Evolutionary conservation across 169 alveolate species (phyloP), one percentile per base, ranked within the genome.

Genomic region (Eimeria necatrix): DNA sequence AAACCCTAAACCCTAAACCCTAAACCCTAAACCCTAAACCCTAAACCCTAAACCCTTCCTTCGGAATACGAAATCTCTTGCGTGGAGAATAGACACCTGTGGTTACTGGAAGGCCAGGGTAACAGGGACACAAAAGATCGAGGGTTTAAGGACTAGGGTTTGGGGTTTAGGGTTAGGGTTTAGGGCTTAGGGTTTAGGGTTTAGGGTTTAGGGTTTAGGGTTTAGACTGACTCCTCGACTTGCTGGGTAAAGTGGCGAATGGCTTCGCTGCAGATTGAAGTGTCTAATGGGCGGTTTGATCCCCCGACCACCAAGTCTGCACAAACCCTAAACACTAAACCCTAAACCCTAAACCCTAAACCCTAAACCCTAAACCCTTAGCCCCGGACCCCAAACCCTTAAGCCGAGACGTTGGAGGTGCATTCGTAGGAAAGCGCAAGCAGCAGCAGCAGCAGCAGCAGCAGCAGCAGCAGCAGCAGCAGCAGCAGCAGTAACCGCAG

Each of bases 401-500:
- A 83, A 8, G n/a, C n/a, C n/a, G n/a, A n/a, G n/a, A n/a, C n/a
- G n/a, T n/a, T n/a, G n/a, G n/a, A n/a, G n/a, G n/a, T n/a, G n/a
- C 56, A 26, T 53, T 26, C 56, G 26, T 1, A 12, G 74, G 12
- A 3, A 73, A 9, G 8, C 48, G n/a, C 56, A 73, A 22, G 53
- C 84, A 73, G 24, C 91, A 56, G 71, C 20, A 56, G 24, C 56
- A 14, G 14, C 71, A 32, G 48, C 64, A 10, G 61, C 49, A 68
- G 78, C 78, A 68, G 78, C 78, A 68, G 78, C 24, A 12, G 24
- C 24, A 20, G 32, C 46, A 68, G 78, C 78, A 12, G n/a, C n/a
- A 68, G 78, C 78, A 12, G 78, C 78, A 68, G 32, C 78, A 68
- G 78, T 68, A 68, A 22, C 24, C 10, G 41, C 78, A 68, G n/a